Conservation (phyloP, 2,329 filamentous ascomycete genomes). For the Ceratocystis colombiana region DNA sequence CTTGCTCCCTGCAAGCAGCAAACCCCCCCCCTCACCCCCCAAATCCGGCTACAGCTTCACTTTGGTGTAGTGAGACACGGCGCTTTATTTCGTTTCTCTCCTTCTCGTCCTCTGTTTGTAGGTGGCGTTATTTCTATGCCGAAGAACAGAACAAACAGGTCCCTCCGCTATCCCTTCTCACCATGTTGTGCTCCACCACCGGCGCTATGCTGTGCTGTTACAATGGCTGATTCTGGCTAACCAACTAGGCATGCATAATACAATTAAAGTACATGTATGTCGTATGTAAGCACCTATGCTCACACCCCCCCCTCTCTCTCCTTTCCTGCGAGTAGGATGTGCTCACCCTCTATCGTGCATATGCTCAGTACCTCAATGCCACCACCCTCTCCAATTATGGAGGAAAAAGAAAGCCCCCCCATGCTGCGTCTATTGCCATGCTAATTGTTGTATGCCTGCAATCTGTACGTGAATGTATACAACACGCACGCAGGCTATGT, state of each 20-base stretch:
- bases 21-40: neutral
- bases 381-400: constrained; percentile 1
- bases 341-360: constrained; percentile 13
- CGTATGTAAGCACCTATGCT: neutral
- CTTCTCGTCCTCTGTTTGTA: neutral
- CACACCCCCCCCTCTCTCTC: neutral
- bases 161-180: neutral
- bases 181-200: neutral
- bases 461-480: neutral
- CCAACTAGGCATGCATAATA: neutral
- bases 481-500: too few relatives aligned
- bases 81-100: neutral
- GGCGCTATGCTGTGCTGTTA: neutral
- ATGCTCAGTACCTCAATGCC: constrained; percentile 1
- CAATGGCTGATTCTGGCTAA: too few relatives aligned
- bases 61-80: neutral
- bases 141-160: neutral
- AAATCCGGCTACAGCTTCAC: constrained; percentile 7
- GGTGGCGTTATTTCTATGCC: neutral
- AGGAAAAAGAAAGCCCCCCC: neutral
- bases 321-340: constrained; percentile 11
- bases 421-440: neutral
- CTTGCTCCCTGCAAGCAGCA: neutral
- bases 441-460: neutral
- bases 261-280: neutral